Percentiles rank a stretch among this genome's conserved stretches.
Evolutionary conservation across 2,329 filamentous ascomycete genomes (phyloP).

Genomic region (Diplocarpon mali): DNA sequence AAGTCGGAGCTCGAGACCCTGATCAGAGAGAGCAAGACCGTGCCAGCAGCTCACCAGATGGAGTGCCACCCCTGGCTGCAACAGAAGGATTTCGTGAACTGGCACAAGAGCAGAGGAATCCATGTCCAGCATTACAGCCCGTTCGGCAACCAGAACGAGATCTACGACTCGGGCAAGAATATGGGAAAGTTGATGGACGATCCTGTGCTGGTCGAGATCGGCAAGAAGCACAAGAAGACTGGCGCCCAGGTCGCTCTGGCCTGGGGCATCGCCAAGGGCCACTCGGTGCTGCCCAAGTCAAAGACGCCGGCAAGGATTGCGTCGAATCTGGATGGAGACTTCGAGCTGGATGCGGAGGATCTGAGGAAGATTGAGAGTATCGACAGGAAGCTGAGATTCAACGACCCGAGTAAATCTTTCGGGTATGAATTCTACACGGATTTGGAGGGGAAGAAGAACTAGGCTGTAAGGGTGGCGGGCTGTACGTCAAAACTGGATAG

Average conservation of each 20-base stretch:
- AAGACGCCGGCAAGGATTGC: conserved; percentile 46
- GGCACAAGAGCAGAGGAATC: conserved; percentile 33
- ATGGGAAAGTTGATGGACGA: conserved; percentile 29
- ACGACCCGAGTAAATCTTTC: conserved; percentile 4
- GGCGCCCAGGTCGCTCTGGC: conserved; percentile 48
- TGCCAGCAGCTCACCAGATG: conserved; percentile 48
- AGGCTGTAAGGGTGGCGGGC: not conserved
- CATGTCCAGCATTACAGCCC: conserved; percentile 37
- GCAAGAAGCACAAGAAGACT: conserved; percentile 42
- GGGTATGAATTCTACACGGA: conserved; percentile 4
- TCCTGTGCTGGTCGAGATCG: conserved; percentile 40
- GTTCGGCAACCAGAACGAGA: conserved; percentile 51
- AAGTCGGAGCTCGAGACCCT: conserved; percentile 30
- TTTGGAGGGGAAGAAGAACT: conserved; percentile 6
- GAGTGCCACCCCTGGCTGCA: conserved; percentile 42
- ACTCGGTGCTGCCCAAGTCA: conserved; percentile 54
- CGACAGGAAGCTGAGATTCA: conserved; percentile 38
- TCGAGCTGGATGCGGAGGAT: conserved; percentile 46
- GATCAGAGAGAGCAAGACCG: conserved; percentile 33
- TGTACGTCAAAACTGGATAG: too few species aligned
- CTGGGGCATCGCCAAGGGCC: conserved; percentile 44
- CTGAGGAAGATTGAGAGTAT: conserved; percentile 38
- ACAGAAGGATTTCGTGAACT: conserved; percentile 37
- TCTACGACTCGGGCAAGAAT: conserved; percentile 47
- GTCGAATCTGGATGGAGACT: conserved; percentile 54